These are phyloP conservation scores for Raphanus raphanistrum DNA, from an alignment of 345 rosid species.

Conservation along the genomic window DNA sequence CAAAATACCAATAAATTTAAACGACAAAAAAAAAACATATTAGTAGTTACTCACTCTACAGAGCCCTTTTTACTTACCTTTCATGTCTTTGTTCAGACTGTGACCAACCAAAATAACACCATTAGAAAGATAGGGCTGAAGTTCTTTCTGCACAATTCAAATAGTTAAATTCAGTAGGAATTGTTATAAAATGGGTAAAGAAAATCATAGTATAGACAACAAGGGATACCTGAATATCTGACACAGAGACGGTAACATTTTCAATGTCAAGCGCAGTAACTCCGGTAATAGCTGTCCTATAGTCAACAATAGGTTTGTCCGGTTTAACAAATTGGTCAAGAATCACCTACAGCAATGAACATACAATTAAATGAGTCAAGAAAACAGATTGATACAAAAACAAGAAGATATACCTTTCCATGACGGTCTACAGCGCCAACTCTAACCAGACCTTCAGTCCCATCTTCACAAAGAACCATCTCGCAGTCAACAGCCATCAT, in stretches of 20 bases:
- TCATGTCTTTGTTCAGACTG: slow-evolving; percentile 64
- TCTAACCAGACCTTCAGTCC: slow-evolving; percentile 68
- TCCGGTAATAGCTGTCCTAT: slow-evolving; percentile 76
- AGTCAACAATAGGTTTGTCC: slow-evolving; percentile 54
- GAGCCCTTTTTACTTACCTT: slow-evolving; percentile 42
- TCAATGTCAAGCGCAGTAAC: slow-evolving; percentile 54
- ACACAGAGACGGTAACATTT: slow-evolving; percentile 49
- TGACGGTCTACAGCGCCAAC: slow-evolving; percentile 69
- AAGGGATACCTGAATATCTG: slow-evolving; percentile 64
- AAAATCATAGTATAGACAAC: background rate
- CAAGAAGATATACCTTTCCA: slow-evolving; percentile 42
- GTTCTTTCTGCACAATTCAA: slow-evolving; percentile 43
- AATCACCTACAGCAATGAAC: slow-evolving; percentile 49
- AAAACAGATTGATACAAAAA: background rate
- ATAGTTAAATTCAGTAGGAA: slow-evolving; percentile 22
- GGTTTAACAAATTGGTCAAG: slow-evolving; percentile 70
- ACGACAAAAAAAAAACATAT: background rate
- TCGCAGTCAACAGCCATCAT: slow-evolving; percentile 86
- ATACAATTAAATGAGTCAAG: background rate
- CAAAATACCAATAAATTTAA: background rate
- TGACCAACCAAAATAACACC: slow-evolving; percentile 79
- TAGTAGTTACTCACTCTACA: background rate
- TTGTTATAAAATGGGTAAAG: background rate
- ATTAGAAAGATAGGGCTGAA: slow-evolving; percentile 56
- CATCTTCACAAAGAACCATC: slow-evolving; percentile 78